Base-by-base conservation (phyloP, 352 stramenopile species). In the Thraustotheca clavata region DNA sequence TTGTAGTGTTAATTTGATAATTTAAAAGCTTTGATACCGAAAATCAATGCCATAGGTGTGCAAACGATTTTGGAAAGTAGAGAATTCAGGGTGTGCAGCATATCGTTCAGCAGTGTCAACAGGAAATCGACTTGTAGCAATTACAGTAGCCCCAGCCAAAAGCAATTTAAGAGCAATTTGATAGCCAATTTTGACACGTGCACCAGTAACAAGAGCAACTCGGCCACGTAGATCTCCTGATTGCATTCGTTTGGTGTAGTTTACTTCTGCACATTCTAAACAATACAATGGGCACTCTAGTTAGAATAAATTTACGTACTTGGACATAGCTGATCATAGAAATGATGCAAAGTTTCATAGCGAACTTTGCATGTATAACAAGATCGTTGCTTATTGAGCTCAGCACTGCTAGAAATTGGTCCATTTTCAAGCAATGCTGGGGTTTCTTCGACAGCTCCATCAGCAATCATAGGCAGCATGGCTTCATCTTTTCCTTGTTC, bases 121-220 rank as follows among this genome's bases (percentile, higher is more conserved):
- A 0, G 95, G 93, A 73, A 99, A 99, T 5, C 96, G 82, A 3
- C 94, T 98, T 4, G 94, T 98, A 16, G 90, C 95, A 61, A 98
- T 95, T 34, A 99, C 95, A 6, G 80, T 88, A 0, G 84, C 86
- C n/a, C 94, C 93, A 1, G 82, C 89, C 2, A 97, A 73, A 38
- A 99, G 74, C 36, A 98, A 72, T 73, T 98, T 98, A 31, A 99
- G 73, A 24, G 88, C 91, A 1, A 88, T 86, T 70, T 98, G 93
- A 69, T 95, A 98, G 16, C 96, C 96, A 74, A 99, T 99, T 77
- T 99, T 99, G 59, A 99, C 94, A 9, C 96, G 86, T 39, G 89
- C 91, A 38, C 96, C 96, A 0, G 96, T 99, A 16, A 99, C 88
- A 7, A 99, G 71, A 4, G 91, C 93, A 7, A 98, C 83, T 47